Evolutionary conservation across 805 yeast species (phyloP).

Genomic region (Vanderwaltozyma yarrowii): DNA sequence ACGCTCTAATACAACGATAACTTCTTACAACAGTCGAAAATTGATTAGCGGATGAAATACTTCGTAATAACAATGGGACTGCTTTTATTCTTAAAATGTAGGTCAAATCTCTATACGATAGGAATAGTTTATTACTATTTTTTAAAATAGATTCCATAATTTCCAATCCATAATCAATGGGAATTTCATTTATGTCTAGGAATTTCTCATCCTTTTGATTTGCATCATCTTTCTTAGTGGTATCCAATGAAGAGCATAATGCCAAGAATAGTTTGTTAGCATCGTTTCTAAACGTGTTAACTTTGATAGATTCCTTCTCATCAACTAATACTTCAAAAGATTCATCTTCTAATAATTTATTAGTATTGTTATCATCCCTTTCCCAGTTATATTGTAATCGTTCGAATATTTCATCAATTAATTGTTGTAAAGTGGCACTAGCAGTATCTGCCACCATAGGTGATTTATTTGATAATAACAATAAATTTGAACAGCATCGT

Average conservation of each 20-base stretch:
- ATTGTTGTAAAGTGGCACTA: conserved; percentile 83
- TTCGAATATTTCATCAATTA: conserved; percentile 73
- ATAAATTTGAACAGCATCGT: conserved; percentile 51
- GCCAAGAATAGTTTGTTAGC: conserved; percentile 63
- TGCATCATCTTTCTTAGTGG: conserved; percentile 34
- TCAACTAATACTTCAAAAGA: conserved; percentile 34
- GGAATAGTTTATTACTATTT: conserved; percentile 49
- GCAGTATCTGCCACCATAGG: conserved; percentile 84
- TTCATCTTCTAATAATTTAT: conserved; percentile 16
- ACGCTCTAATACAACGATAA: conserved; percentile 54
- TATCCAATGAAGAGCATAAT: conserved; percentile 43
- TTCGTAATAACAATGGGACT: conserved; percentile 65
- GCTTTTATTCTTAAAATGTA: conserved; percentile 55
- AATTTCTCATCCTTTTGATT: conserved; percentile 38
- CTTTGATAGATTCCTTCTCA: conserved; percentile 32
- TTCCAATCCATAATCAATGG: conserved; percentile 68
- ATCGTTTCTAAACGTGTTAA: conserved; percentile 52
- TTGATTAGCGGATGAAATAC: conserved; percentile 43
- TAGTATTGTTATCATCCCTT: conserved; percentile 21
- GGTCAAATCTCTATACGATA: conserved; percentile 51
- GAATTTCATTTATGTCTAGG: conserved; percentile 41
- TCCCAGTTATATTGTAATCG: conserved; percentile 28
- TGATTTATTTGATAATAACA: conserved; percentile 59
- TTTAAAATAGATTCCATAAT: conserved; percentile 68
- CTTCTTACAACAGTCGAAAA: conserved; percentile 70